Evolutionary conservation across 2,329 filamentous ascomycete species (phyloP).

Genomic region (Chaetomiaceae sp.): DNA sequence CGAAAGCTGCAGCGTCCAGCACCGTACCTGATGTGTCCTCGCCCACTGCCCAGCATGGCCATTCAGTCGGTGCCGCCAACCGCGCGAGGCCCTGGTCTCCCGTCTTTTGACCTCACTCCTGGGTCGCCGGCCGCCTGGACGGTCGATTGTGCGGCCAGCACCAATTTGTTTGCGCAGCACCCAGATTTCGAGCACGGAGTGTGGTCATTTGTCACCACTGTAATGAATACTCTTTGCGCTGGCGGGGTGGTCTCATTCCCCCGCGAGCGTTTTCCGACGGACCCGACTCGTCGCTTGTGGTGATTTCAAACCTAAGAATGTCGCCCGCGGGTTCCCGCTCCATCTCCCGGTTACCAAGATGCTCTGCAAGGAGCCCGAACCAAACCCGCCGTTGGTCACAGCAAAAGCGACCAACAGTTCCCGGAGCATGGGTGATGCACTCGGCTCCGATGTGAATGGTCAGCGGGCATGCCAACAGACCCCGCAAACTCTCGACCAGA

Average conservation of each 20-base stretch:
- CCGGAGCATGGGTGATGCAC: conserved; percentile 1
- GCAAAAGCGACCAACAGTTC: conserved; percentile 14
- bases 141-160: neutral
- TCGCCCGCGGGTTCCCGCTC: conserved; percentile 12
- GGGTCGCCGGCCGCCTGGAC: conserved; percentile 10
- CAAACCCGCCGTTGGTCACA: conserved; percentile 1
- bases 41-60: neutral
- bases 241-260: neutral
- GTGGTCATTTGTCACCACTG: neutral
- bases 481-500: conserved; percentile 8
- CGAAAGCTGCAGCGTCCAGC: neutral
- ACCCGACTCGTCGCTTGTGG: neutral
- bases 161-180: conserved; percentile 3
- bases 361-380: conserved; percentile 1
- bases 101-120: conserved; percentile 12
- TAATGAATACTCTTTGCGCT: neutral
- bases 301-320: conserved; percentile 1
- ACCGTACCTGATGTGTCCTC: conserved; percentile 9
- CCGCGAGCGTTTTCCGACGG: neutral
- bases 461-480: conserved; percentile 18
- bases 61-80: conserved; percentile 16
- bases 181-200: neutral
- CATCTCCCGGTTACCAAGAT: conserved; percentile 19
- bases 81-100: conserved; percentile 13
- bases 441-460: conserved; percentile 21